Evolutionary conservation across 257 asterid genomes (phyloP), one percentile per base, ranked within the genome.

Genomic region (Lycium barbarum): DNA sequence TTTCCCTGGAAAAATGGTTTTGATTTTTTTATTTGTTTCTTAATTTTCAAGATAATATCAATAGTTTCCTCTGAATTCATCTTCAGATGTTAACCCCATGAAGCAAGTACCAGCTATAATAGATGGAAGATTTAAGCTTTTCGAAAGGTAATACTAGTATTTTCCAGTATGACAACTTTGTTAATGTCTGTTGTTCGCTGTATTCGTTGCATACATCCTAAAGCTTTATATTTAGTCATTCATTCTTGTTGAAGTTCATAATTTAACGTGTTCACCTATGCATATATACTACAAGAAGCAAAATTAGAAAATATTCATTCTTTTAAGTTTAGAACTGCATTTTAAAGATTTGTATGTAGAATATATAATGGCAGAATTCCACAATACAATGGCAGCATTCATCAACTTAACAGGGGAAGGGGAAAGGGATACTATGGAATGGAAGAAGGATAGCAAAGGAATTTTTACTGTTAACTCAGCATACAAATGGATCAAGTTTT

Each of bases 41-140:
- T 35, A 49, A 26, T 66, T 51, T 26, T 43, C 17, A 17, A 9
- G 72, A 33, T 66, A 26, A 36, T 58, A 68, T 38, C n/a, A 26
- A n/a, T 66, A 26, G 17, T 80, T 22, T 76, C 13, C 18, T 85
- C 33, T 61, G 84, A 7, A 13, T 40, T 83, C 3, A 40, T 51
- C 17, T 67, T 84, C 92, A 97, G 99, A 85, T 51, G 85, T 93
- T 72, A 97, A 97, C 63, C 98, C 98, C 82, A 70, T 93, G 96
- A 91, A 47, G 88, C 83, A 93, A 91, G 93, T 97, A 55, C 99
- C 99, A 14, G 98, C 97, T 13, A 92, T 97, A 51, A 92, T 90
- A 53, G 98, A 97, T 88, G 99, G 95, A 87, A 88, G 93, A 83
- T 94, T 95, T 88, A 95, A 90, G 94, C 99, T 97, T 74, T 92